These are phyloP conservation scores for Incumbomyces delicatus DNA, from an alignment of 2,329 filamentous ascomycete genomes.

Conservation along the genomic window DNA sequence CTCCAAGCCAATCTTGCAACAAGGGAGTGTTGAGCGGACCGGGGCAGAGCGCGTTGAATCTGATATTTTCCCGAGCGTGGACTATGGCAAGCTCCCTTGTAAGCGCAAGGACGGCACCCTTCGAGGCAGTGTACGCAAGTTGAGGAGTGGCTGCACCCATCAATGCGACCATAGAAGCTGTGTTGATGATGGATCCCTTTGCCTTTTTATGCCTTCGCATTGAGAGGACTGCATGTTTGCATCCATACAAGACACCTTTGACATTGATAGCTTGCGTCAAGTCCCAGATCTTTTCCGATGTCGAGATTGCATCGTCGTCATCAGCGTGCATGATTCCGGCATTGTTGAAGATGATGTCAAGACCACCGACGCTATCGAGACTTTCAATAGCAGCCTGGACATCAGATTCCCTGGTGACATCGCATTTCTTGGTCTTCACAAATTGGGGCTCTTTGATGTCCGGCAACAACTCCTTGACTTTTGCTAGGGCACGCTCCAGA, in stretches of 20 bases:
- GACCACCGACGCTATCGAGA: conserved; percentile 73
- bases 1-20: conserved; percentile 86
- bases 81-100: conserved; percentile 87
- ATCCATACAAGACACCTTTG: conserved; percentile 95
- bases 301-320: conserved; percentile 70
- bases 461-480: conserved; percentile 64
- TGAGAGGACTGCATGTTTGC: conserved; percentile 79
- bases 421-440: conserved; percentile 56
- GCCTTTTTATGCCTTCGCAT: conserved; percentile 72
- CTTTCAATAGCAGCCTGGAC: conserved; percentile 64
- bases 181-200: conserved; percentile 44
- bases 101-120: conserved; percentile 82
- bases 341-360: conserved; percentile 95
- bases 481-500: conserved; percentile 64
- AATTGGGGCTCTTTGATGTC: conserved; percentile 35
- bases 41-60: conserved; percentile 85
- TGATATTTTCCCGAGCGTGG: conserved; percentile 77
- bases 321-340: conserved; percentile 91
- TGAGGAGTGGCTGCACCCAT: conserved; percentile 21
- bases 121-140: conserved; percentile 78
- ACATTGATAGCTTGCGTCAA: conserved; percentile 90
- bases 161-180: conserved; percentile 20
- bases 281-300: conserved; percentile 86
- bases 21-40: conserved; percentile 87
- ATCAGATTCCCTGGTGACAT: conserved; percentile 77